Base-by-base conservation (phyloP, 106 monocot genomes). In the Dactylorhiza incarnata region DNA sequence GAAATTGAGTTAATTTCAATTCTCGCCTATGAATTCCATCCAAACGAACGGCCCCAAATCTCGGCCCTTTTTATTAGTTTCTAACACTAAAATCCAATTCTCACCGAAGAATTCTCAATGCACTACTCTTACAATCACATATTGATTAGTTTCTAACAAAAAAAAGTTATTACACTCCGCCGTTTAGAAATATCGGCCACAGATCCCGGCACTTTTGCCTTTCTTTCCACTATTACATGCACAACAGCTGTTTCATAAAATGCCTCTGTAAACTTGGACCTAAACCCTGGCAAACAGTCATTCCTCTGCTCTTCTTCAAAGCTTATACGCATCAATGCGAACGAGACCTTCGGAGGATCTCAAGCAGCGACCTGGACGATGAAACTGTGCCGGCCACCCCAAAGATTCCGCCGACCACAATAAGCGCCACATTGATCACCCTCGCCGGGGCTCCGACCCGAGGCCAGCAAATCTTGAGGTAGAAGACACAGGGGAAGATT, bases 401-500 rank as follows among this genome's bases (percentile, higher is more conserved):
- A 50, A 88, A 73, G 2, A 84, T 25, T 46, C 74, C 48, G 7
- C 90, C 93, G 2, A 78, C 14, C 5, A 68, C 81, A 14, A 90
- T 84, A 23, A 93, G 46, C 44, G 54, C 44, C 17, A 8, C 80
- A 65, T 88, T 94, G 61, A 90, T 74, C 2, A 70, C 67, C 43
- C 82, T 43, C 0, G 46, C 52, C 0, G 52, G 24, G 54, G 50
- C 81, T 9, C 87, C 61, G 22, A 90, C 75, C 22, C 77, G 72
- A 14, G 72, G 25, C 76, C 88, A 79, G 55, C 86, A 83, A 19
- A 94, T 90, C 88, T 86, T 94, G 51, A 94, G 76, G 85, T 94
- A 94, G 81, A 94, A 94, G 13, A 81, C 83, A 20, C 86, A 90
- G 26, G 93, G 90, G 43, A 90, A 81, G 59, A 94, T 68, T 6